Base-by-base conservation (phyloP, 805 yeast genomes). In the Starmera pachycereana region DNA sequence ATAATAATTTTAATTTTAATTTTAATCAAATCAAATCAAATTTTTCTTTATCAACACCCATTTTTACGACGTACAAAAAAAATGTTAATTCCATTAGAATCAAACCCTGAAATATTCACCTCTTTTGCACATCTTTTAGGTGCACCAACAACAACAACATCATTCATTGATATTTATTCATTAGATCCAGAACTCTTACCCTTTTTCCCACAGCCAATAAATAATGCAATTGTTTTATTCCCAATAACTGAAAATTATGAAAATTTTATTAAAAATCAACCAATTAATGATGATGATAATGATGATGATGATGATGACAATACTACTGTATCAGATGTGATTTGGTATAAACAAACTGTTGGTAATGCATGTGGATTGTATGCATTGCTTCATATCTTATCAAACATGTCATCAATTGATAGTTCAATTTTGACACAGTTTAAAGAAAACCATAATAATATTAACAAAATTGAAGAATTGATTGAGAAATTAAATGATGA, bases 311-410 rank as follows among this genome's bases (percentile, higher is more conserved):
- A 19, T 19, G 55, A 46, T 45, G 62, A 51, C n/a, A n/a, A n/a
- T n/a, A n/a, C n/a, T n/a, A n/a, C n/a, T n/a, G n/a, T n/a, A 7
- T 6, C 7, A 22, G 9, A 22, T 22, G 65, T 78, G 12, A 47
- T 70, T n/a, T 92, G 97, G 97, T 76, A 79, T 50, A 77, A 76
- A 48, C 98, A 90, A 53, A 78, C 88, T 1, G 75, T 92, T 13
- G 75, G 74, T 45, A 90, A 90, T 56, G 94, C 95, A 0, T 90
- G 98, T 63, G 98, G 98, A 6, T 71, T 94, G 29, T 86, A 83
- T 60, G 97, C 96, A 0, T 58, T 92, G 36, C 62, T 90, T 18
- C 97, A 90, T 51, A 67, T 78, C 0, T 49, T 73, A 8, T 57
- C 70, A 6, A 68, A 68, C 33, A 59, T 71, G 36, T 58, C 62